Evolutionary conservation across 2,329 filamentous ascomycete species (phyloP).

Genomic region (Bisporella sp.): DNA sequence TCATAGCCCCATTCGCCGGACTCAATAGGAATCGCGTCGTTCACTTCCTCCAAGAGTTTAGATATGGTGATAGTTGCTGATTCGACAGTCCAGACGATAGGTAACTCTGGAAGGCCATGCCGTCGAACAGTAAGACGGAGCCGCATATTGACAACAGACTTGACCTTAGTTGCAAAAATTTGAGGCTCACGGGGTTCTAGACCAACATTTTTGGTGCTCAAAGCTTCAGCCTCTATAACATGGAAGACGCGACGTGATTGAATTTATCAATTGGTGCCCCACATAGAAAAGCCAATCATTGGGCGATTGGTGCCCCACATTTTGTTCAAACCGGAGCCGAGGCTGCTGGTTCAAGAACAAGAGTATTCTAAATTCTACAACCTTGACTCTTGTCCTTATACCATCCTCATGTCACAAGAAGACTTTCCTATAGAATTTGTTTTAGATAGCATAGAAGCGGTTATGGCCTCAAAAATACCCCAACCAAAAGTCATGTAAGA

Average conservation of each 20-base stretch:
- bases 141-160: slow-evolving; percentile 43
- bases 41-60: slow-evolving; percentile 70
- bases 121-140: slow-evolving; percentile 68
- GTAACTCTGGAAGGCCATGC: slow-evolving; percentile 64
- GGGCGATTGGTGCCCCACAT: too few species aligned
- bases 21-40: slow-evolving; percentile 76
- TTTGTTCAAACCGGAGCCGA: too few species aligned
- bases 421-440: slow-evolving; percentile 23
- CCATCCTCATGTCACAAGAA: slow-evolving; percentile 22
- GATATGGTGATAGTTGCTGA: slow-evolving; percentile 54
- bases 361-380: too few species aligned
- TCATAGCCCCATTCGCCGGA: slow-evolving; percentile 76
- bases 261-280: too few species aligned
- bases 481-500: slow-evolving; percentile 44
- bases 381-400: not conserved
- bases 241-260: too few species aligned
- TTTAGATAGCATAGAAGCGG: slow-evolving; percentile 22
- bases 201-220: too few species aligned
- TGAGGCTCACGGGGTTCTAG: too few species aligned
- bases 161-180: not conserved
- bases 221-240: too few species aligned
- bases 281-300: too few species aligned
- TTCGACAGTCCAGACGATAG: slow-evolving; percentile 63
- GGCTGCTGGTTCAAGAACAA: too few species aligned
- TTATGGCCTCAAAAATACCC: slow-evolving; percentile 33